phyloP scores from a whole-genome alignment of 2,329 filamentous ascomycete genomes.

The Penicillium sp. region DNA sequence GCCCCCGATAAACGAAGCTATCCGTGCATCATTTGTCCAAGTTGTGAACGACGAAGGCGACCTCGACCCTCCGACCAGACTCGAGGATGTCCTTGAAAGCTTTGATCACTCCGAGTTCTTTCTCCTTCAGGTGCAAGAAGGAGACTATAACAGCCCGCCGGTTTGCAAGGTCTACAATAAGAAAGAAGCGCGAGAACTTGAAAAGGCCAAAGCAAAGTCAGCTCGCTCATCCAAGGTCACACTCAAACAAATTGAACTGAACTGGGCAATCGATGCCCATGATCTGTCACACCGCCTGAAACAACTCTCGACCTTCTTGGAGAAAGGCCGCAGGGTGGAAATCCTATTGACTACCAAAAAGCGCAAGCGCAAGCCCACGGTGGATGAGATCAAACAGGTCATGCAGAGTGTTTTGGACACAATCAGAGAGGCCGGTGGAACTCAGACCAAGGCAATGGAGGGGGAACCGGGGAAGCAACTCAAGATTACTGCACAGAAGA shows the following conservation, averaged over 20 bases:
- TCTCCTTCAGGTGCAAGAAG: conserved; percentile 50
- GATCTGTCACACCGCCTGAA: conserved; percentile 72
- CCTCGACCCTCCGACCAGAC: conserved; percentile 29
- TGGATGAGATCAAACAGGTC: conserved; percentile 60
- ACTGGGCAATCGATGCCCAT: conserved; percentile 77
- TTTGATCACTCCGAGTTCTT: conserved; percentile 52
- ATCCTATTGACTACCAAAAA: conserved; percentile 67
- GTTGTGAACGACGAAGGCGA: conserved; percentile 34
- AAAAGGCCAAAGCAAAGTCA: conserved; percentile 32
- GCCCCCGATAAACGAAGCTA: conserved; percentile 35
- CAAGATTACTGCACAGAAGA: conserved; percentile 38
- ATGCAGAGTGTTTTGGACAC: conserved; percentile 51
- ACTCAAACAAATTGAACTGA: conserved; percentile 79
- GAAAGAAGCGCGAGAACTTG: conserved; percentile 31
- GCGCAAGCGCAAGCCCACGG: conserved; percentile 57
- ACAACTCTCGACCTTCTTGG: conserved; percentile 66
- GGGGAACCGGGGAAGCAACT: conserved; percentile 41
- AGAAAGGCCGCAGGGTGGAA: conserved; percentile 72
- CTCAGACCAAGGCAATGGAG: conserved; percentile 42
- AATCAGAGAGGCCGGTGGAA: conserved; percentile 43
- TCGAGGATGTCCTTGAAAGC: conserved; percentile 36
- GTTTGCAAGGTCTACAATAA: conserved; percentile 66
- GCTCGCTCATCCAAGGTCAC: conserved; percentile 41
- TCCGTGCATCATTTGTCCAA: conserved; percentile 31
- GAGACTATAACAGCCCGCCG: conserved; percentile 43